Conservation (phyloP, 768 basidiomycete genomes). For the Pleurotus salmoneostramineus region DNA sequence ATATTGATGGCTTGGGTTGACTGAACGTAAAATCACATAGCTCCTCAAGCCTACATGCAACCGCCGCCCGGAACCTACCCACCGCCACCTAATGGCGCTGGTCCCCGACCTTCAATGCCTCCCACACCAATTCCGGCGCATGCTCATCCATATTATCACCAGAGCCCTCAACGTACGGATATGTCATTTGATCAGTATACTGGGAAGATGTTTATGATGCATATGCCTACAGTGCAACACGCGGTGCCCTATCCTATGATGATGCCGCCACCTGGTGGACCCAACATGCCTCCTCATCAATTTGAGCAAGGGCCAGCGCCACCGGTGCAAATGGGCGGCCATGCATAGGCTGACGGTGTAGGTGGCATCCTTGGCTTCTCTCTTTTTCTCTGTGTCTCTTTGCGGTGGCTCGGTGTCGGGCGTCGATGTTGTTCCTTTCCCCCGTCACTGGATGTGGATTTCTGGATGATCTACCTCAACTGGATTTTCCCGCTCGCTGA, state of each 20-base stretch:
- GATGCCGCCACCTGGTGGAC: slow-evolving; percentile 68
- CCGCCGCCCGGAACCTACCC: slow-evolving; percentile 77
- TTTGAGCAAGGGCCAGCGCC: slow-evolving; percentile 71
- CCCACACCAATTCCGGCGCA: slow-evolving; percentile 86
- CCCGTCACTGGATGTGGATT: too few species aligned
- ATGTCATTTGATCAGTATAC: slow-evolving; percentile 16
- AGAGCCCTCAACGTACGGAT: slow-evolving; percentile 76
- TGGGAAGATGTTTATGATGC: slow-evolving; percentile 25
- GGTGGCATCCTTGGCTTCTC: not conserved
- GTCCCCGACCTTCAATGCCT: slow-evolving; percentile 85
- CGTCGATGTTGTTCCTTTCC: too few species aligned
- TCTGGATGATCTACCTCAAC: not conserved
- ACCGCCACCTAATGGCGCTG: slow-evolving; percentile 73
- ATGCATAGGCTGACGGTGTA: not conserved
- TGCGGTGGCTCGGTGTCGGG: not conserved
- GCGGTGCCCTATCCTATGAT: slow-evolving; percentile 90
- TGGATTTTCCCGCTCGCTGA: not conserved
- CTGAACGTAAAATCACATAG: slow-evolving; percentile 23
- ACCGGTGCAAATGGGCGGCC: slow-evolving; percentile 69
- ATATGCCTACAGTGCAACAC: slow-evolving; percentile 63
- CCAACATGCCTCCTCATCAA: slow-evolving; percentile 62
- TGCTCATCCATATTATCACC: slow-evolving; percentile 85
- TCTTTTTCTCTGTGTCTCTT: not conserved
- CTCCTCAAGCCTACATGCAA: slow-evolving; percentile 77
- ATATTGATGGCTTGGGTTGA: not conserved